Conservation (phyloP, 495 filamentous ascomycete species). For the Aspergillus heteromorphus region DNA sequence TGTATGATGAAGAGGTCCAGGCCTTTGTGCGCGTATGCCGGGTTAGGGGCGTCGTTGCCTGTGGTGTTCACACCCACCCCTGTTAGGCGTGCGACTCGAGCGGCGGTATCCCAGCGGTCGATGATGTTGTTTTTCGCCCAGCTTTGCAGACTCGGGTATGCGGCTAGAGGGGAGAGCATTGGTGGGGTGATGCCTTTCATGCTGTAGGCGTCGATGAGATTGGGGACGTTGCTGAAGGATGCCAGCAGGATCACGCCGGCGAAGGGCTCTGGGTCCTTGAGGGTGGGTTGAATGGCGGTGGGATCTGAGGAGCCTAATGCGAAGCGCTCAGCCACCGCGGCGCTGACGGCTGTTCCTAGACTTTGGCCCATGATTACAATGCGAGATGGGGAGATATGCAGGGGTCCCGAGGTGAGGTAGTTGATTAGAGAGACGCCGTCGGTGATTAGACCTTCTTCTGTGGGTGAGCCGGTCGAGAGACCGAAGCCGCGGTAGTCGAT, state of each 20-base stretch:
- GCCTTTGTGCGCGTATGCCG: constrained; percentile 39
- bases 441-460: constrained; percentile 73
- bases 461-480: constrained; percentile 69
- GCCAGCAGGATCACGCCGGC: constrained; percentile 73
- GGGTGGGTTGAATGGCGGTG: constrained; percentile 30
- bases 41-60: constrained; percentile 14
- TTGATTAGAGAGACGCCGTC: constrained; percentile 69
- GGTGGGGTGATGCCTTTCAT: constrained; percentile 76
- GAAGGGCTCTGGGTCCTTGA: constrained; percentile 47
- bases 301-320: constrained; percentile 39
- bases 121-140: constrained; percentile 44
- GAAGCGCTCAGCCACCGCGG: constrained; percentile 67
- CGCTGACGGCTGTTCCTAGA: constrained; percentile 79
- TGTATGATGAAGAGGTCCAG: constrained; percentile 70
- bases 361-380: constrained; percentile 86
- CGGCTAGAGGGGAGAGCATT: constrained; percentile 65
- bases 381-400: constrained; percentile 55
- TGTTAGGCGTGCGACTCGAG: constrained; percentile 42
- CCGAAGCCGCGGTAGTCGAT: constrained; percentile 93
- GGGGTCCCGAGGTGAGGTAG: constrained; percentile 43
- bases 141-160: constrained; percentile 47
- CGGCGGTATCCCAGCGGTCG: constrained; percentile 53
- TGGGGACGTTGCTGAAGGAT: constrained; percentile 68
- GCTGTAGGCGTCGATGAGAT: constrained; percentile 65
- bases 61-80: constrained; percentile 27